These are phyloP conservation scores for Neurospora sp. DNA, from an alignment of 495 filamentous ascomycete genomes.

Conservation along the genomic window DNA sequence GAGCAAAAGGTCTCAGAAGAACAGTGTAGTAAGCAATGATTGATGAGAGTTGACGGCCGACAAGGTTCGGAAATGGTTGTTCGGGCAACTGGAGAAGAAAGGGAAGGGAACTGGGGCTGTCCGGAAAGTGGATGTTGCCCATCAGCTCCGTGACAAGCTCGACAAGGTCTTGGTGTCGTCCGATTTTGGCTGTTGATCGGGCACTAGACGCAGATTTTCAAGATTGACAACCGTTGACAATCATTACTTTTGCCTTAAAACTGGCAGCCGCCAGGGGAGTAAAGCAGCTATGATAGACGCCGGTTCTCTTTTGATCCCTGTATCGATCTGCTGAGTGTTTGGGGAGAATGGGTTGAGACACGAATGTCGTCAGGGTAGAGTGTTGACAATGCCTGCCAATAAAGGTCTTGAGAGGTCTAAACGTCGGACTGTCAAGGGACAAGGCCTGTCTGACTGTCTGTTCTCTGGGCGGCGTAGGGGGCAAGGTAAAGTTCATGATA, in stretches of 20 bases:
- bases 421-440: neutral
- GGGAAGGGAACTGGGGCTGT: neutral
- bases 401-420: too few species aligned
- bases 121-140: neutral
- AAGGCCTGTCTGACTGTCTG: neutral
- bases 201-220: neutral
- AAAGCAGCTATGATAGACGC: neutral
- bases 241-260: neutral
- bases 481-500: neutral
- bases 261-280: neutral
- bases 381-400: neutral
- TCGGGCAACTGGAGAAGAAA: neutral
- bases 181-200: neutral
- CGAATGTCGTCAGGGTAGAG: neutral
- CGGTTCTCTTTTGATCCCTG: neutral
- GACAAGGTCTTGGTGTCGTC: neutral
- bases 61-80: neutral
- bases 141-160: neutral
- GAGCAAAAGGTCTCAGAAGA: neutral
- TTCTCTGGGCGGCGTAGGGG: neutral
- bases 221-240: neutral
- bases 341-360: neutral
- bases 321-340: neutral
- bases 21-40: neutral
- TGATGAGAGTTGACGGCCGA: neutral